Evolutionary conservation across 371 early-diverging fungal species (phyloP).

Genomic region (Rhizopus microsporus): DNA sequence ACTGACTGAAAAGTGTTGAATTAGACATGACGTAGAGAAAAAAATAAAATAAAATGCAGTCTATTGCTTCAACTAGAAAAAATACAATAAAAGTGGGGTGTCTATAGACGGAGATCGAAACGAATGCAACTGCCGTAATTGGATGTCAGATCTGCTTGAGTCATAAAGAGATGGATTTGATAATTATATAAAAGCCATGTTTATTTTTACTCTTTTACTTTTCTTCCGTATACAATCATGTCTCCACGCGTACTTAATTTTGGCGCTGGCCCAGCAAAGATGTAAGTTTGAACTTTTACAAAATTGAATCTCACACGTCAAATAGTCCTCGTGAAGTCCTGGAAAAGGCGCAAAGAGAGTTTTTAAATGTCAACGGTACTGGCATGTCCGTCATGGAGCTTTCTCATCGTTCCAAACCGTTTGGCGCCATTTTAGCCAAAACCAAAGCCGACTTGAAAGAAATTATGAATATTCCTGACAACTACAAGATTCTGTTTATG

Average conservation of each 20-base stretch:
- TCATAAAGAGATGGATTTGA: background rate
- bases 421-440: conserved; percentile 70
- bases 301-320: background rate
- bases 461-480: conserved; percentile 80
- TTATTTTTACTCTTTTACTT: background rate
- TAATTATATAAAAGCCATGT: background rate
- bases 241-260: conserved; percentile 68
- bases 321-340: conserved; percentile 74
- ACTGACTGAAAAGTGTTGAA: background rate
- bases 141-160: background rate
- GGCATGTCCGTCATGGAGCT: conserved; percentile 95
- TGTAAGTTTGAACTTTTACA: conserved; percentile 41
- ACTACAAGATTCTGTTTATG: conserved; percentile 90
- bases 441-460: conserved; percentile 71
- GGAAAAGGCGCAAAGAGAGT: conserved; percentile 76
- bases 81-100: background rate
- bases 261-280: conserved; percentile 92
- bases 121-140: background rate
- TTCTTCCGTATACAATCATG: background rate
- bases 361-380: conserved; percentile 77
- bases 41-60: background rate
- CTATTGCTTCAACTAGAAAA: too few relatives aligned
- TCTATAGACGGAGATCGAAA: background rate
- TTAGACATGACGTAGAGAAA: conserved; percentile 3
- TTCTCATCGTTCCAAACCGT: conserved; percentile 88